These are phyloP conservation scores for Zygotorulaspora florentina DNA, from an alignment of 805 yeast genomes.

Conservation along the genomic window DNA sequence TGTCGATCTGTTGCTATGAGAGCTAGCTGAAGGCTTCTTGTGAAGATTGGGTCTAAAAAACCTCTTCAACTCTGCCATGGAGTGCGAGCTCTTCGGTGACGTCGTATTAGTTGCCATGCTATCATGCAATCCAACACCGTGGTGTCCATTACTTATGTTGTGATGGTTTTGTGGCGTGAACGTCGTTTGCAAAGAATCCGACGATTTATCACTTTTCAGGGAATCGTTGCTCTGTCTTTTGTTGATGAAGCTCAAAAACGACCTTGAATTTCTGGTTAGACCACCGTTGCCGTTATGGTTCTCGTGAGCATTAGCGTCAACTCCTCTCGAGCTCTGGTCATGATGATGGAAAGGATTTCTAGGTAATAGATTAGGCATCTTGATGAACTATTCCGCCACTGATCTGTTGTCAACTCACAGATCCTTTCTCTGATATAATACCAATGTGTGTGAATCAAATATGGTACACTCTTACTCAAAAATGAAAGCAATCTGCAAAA, in stretches of 20 bases:
- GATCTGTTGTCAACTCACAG: too few relatives aligned
- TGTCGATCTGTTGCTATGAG: slow-evolving; percentile 3
- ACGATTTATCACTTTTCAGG: slow-evolving; percentile 29
- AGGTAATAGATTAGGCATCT: slow-evolving; percentile 29
- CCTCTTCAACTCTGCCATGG: slow-evolving; percentile 70
- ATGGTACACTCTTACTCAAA: too few relatives aligned
- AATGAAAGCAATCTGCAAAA: too few relatives aligned
- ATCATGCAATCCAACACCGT: slow-evolving; percentile 4
- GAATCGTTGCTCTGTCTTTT: slow-evolving; percentile 33
- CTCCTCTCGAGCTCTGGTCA: slow-evolving; percentile 6
- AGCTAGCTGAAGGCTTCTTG: slow-evolving; percentile 18
- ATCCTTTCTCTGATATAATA: too few relatives aligned
- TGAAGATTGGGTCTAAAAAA: slow-evolving; percentile 54
- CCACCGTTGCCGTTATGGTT: slow-evolving; percentile 1
- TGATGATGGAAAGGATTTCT: slow-evolving; percentile 30
- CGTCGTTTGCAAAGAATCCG: slow-evolving; percentile 22
- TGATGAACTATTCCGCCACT: background rate
- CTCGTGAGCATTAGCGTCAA: background rate
- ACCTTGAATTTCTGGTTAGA: slow-evolving; percentile 24
- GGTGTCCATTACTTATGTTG: slow-evolving; percentile 4
- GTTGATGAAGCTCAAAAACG: slow-evolving; percentile 31
- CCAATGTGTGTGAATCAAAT: too few relatives aligned
- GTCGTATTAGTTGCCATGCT: slow-evolving; percentile 7
- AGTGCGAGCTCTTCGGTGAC: slow-evolving; percentile 33
- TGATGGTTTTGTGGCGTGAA: slow-evolving; percentile 8